Conservation (phyloP, 805 yeast species). For the Kregervanrija delftensis region DNA sequence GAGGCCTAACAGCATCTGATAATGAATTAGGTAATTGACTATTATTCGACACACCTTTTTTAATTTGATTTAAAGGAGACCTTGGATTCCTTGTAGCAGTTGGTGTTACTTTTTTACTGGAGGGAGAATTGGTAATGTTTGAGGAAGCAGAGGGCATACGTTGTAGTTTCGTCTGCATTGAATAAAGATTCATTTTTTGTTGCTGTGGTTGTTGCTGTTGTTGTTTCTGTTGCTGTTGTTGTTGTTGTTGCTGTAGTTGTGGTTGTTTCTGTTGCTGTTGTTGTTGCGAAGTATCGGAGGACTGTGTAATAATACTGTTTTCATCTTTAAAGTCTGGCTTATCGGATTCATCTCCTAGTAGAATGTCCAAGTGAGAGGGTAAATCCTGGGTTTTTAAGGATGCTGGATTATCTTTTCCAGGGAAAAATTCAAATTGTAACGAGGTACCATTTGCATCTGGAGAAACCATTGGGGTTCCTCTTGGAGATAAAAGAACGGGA, state of each 20-base stretch:
- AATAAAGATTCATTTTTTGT: neutral
- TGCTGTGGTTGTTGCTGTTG: neutral
- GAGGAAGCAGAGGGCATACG: conserved; percentile 1
- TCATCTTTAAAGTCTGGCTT: too few species aligned
- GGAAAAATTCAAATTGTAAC: conserved; percentile 1
- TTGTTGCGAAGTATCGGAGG: neutral
- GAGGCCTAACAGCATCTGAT: conserved; percentile 19
- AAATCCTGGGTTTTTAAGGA: neutral
- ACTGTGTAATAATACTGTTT: neutral
- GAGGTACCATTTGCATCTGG: conserved; percentile 11
- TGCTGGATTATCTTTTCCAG: neutral
- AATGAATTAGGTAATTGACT: conserved; percentile 1
- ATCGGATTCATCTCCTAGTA: conserved; percentile 7
- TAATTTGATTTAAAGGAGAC: conserved; percentile 4
- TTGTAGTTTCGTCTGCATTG: conserved; percentile 3
- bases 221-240: conserved; percentile 2
- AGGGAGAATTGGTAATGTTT: neutral
- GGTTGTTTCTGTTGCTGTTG: neutral
- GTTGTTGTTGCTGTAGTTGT: neutral
- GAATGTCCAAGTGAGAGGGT: conserved; percentile 10
- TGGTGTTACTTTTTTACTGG: neutral
- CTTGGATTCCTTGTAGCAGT: conserved; percentile 1
- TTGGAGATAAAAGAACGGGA: conserved; percentile 26
- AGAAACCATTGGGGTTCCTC: conserved; percentile 25
- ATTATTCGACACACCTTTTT: conserved; percentile 3